Conservation (phyloP, 108 stramenopile species). For the Skeletonema costatum region DNA sequence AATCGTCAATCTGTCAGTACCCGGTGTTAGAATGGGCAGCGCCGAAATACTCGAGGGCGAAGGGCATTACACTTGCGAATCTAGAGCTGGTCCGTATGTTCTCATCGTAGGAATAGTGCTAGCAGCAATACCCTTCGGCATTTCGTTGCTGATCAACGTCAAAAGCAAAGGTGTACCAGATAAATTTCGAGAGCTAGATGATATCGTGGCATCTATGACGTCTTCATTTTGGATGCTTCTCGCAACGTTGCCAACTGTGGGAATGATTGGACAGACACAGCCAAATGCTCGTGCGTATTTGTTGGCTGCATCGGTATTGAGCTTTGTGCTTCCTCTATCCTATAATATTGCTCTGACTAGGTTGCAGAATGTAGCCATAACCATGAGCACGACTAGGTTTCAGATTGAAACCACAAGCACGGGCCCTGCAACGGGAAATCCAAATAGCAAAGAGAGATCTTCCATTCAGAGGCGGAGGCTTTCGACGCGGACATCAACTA, state of each 20-base stretch:
- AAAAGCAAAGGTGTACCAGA: not conserved
- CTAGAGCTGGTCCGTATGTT: not conserved
- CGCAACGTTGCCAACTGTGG: conserved; percentile 3
- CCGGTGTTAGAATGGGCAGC: not conserved
- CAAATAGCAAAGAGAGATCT: not conserved
- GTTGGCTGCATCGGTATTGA: conserved; percentile 1
- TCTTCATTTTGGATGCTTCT: not conserved
- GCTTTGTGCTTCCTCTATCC: not conserved
- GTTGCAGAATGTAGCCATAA: not conserved
- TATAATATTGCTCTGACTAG: not conserved
- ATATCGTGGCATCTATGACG: not conserved
- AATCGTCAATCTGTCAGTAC: not conserved
- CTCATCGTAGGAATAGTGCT: conserved; percentile 1
- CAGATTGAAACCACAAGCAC: not conserved
- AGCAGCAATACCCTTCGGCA: not conserved
- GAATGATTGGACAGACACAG: not conserved
- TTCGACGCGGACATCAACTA: not conserved
- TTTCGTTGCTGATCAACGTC: not conserved
- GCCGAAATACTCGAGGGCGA: not conserved
- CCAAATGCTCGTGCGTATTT: not conserved
- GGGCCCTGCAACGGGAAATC: not conserved
- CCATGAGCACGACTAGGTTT: too few species aligned
- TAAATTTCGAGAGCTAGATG: not conserved
- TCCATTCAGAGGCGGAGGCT: not conserved
- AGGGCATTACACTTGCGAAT: not conserved